Base-by-base conservation (phyloP, 2,329 filamentous ascomycete genomes). In the Colletotrichum chlorophyti region DNA sequence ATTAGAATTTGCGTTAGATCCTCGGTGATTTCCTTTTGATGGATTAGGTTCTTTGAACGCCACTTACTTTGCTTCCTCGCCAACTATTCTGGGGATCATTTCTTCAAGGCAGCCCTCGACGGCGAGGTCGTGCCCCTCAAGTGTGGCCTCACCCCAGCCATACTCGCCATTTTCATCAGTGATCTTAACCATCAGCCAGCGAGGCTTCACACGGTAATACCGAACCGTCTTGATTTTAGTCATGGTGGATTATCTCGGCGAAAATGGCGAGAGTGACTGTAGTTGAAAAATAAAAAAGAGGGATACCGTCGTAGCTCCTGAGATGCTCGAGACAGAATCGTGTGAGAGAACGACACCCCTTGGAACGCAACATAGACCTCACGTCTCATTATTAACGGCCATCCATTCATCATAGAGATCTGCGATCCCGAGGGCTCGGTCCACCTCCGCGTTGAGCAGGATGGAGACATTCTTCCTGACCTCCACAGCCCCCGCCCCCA, bases 101-200 rank as follows among this genome's bases (percentile, higher is more conserved):
- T 84, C 85, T 67, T 88, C 81, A 26, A 90, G 72, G 43, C 83
- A 82, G 5, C 87, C 87, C 67, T 90, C 87, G 2, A 90, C 84
- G 11, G 86, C 86, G 62, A 86, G 78, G 2, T 82, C 83, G 64
- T 89, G 87, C 0, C 87, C 86, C 70, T 89, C 87, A 2, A 90
- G 73, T 0, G 85, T 86, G 3, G 83, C 85, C 69, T 89, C 87
- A 23, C 87, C 87, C 87, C 86, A 89, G 21, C 87, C 87, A 63
- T 77, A 75, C 34, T 81, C 75, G 7, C 81, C 85, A 6, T 80
- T 77, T 37, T 83, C 81, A 66, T 89, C 86, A 6, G 80, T 83
- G 61, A 90, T 79, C 68, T 89, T 90, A 65, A 89, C 86, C 64
- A 90, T 88, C 1, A 90, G 79, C 87, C 86, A 90, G 46, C 86